These are phyloP conservation scores for Penicillium parvum DNA, from an alignment of 495 filamentous ascomycete genomes.

Conservation along the genomic window DNA sequence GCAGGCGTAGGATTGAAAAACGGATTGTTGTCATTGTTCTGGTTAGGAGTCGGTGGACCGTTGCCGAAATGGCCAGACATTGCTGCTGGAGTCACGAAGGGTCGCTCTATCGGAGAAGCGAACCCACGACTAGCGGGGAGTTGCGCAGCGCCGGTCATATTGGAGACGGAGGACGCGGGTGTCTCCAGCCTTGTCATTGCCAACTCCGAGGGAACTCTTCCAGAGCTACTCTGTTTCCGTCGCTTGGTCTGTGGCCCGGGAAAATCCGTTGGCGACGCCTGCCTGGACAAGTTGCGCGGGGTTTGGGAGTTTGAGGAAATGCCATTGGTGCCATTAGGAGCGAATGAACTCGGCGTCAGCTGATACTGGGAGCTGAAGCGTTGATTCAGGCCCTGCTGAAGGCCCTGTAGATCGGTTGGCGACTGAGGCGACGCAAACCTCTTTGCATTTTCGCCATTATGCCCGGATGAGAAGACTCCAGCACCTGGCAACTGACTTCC, in stretches of 20 bases:
- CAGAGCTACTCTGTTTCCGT: conserved; percentile 64
- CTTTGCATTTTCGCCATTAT: conserved; percentile 24
- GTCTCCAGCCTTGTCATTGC: conserved; percentile 76
- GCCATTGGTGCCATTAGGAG: conserved; percentile 33
- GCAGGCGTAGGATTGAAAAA: conserved; percentile 45
- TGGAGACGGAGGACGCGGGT: conserved; percentile 35
- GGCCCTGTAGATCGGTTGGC: conserved; percentile 50
- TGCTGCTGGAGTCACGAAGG: conserved; percentile 44
- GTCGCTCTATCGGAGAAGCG: conserved; percentile 42
- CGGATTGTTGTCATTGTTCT: conserved; percentile 48
- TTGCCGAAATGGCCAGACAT: conserved; percentile 49
- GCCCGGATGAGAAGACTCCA: conserved; percentile 41
- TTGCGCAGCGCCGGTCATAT: conserved; percentile 34
- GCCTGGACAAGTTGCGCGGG: conserved; percentile 63
- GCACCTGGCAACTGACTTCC: conserved; percentile 42
- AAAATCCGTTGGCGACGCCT: conserved; percentile 63
- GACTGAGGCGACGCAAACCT: conserved; percentile 29
- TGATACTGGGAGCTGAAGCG: conserved; percentile 45
- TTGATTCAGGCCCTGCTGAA: conserved; percentile 50
- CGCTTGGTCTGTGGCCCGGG: conserved; percentile 61
- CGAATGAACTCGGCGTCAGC: conserved; percentile 33
- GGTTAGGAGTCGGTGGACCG: conserved; percentile 60
- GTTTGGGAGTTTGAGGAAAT: conserved; percentile 47
- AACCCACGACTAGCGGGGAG: conserved; percentile 39
- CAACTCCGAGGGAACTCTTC: conserved; percentile 64